A percentile compares a stretch with the other conserved stretches of the same genome.
Evolutionary conservation across 495 filamentous ascomycete species (phyloP).

Genomic region (Neurospora sp.): DNA sequence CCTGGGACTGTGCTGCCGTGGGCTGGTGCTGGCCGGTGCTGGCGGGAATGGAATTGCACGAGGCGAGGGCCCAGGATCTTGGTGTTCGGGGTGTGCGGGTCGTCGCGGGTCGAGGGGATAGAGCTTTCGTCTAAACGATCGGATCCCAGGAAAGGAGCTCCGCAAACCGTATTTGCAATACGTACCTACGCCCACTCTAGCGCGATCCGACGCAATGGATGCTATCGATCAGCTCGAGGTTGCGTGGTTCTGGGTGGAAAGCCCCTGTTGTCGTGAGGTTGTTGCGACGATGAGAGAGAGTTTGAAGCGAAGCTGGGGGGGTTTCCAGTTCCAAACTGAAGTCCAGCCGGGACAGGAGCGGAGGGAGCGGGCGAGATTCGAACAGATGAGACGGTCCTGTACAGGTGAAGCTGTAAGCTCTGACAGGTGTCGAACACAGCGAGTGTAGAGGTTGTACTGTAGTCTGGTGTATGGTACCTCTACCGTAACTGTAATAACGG

Average conservation of each 20-base stretch:
- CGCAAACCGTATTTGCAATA: background rate
- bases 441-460: background rate
- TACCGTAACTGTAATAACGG: background rate
- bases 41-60: background rate
- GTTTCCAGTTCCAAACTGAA: background rate
- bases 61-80: slow-evolving; percentile 9
- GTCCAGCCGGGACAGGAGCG: background rate
- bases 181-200: slow-evolving; percentile 5
- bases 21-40: background rate
- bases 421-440: background rate
- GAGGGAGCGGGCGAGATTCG: background rate
- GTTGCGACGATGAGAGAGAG: slow-evolving; percentile 2
- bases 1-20: background rate
- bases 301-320: background rate
- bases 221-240: slow-evolving; percentile 6
- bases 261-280: background rate
- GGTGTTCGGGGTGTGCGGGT: slow-evolving; percentile 12
- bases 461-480: slow-evolving; percentile 1
- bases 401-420: background rate
- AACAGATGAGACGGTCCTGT: background rate
- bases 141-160: background rate
- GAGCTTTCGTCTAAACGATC: background rate
- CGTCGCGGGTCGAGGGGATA: background rate
- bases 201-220: slow-evolving; percentile 13
- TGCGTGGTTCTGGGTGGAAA: slow-evolving; percentile 2